These are phyloP conservation scores for Aspergillus jensenii DNA, from an alignment of 2,329 filamentous ascomycete species.

Conservation along the genomic window DNA sequence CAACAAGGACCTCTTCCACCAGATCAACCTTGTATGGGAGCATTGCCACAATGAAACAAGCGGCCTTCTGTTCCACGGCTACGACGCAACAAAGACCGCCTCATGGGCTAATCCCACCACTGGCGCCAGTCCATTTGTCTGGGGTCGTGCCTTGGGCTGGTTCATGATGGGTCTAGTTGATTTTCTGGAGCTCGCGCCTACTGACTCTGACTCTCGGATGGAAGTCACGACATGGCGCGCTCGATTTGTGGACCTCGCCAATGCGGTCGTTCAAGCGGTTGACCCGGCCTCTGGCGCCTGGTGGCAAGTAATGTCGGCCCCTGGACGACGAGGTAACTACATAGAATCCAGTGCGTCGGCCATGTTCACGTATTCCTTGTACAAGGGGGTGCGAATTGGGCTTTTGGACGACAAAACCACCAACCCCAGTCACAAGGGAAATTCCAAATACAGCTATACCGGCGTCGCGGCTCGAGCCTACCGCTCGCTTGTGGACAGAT, in stretches of 20 bases:
- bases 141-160: conserved; percentile 57
- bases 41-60: conserved; percentile 43
- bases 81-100: conserved; percentile 50
- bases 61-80: conserved; percentile 55
- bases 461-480: conserved; percentile 46
- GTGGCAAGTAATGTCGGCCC: conserved; percentile 59
- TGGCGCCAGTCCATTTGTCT: conserved; percentile 54
- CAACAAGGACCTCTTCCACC: conserved; percentile 44
- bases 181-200: conserved; percentile 48
- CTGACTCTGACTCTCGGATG: conserved; percentile 19
- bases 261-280: conserved; percentile 44
- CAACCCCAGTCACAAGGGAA: background rate
- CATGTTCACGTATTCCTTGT: conserved; percentile 57
- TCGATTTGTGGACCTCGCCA: conserved; percentile 42
- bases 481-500: conserved; percentile 43
- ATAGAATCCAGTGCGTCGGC: conserved; percentile 60
- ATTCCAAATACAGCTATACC: conserved; percentile 28
- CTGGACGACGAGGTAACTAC: conserved; percentile 55
- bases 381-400: conserved; percentile 48
- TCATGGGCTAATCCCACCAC: conserved; percentile 53
- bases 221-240: conserved; percentile 36
- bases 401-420: conserved; percentile 16
- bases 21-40: conserved; percentile 48
- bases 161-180: conserved; percentile 55
- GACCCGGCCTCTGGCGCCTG: conserved; percentile 51